Evolutionary conservation across 2,329 filamentous ascomycete species (phyloP).

Genomic region (Xylariaceae sp.): DNA sequence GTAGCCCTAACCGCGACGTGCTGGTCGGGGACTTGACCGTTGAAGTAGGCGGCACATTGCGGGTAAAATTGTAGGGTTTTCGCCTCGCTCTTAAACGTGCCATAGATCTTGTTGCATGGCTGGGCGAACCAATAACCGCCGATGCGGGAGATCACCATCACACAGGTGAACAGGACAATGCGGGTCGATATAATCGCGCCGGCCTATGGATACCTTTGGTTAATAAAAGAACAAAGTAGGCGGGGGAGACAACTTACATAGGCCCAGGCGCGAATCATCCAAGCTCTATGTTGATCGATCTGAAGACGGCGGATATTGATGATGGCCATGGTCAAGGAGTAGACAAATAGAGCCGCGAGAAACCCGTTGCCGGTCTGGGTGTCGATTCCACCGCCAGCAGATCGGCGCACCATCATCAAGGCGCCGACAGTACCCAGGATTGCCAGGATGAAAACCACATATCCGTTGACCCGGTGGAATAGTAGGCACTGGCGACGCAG

Average conservation of each 20-base stretch:
- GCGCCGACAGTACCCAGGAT: conserved; percentile 43
- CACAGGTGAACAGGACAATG: conserved; percentile 40
- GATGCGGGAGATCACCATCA: conserved; percentile 17
- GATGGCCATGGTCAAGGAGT: conserved; percentile 42
- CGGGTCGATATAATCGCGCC: conserved; percentile 49
- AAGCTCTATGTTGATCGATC: conserved; percentile 58
- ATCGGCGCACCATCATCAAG: conserved; percentile 46
- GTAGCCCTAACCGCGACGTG: conserved; percentile 33
- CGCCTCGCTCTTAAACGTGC: conserved; percentile 31
- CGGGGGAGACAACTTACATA: conserved; percentile 33
- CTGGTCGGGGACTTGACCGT: conserved; percentile 25
- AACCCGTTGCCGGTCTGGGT: conserved; percentile 42
- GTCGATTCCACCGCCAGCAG: conserved; percentile 51
- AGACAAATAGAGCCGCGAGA: conserved; percentile 41
- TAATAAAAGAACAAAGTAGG: not conserved
- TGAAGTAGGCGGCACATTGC: conserved; percentile 38
- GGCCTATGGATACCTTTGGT: conserved; percentile 31
- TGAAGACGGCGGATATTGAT: conserved; percentile 55
- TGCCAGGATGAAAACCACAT: conserved; percentile 46
- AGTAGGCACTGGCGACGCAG: conserved; percentile 44
- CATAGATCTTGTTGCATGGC: conserved; percentile 47
- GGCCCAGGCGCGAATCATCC: conserved; percentile 56
- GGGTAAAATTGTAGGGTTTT: conserved; percentile 38
- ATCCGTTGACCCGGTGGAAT: conserved; percentile 58
- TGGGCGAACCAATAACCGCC: conserved; percentile 27